Conservation (phyloP, 768 basidiomycete genomes). For the Glaciozyma martinii region DNA sequence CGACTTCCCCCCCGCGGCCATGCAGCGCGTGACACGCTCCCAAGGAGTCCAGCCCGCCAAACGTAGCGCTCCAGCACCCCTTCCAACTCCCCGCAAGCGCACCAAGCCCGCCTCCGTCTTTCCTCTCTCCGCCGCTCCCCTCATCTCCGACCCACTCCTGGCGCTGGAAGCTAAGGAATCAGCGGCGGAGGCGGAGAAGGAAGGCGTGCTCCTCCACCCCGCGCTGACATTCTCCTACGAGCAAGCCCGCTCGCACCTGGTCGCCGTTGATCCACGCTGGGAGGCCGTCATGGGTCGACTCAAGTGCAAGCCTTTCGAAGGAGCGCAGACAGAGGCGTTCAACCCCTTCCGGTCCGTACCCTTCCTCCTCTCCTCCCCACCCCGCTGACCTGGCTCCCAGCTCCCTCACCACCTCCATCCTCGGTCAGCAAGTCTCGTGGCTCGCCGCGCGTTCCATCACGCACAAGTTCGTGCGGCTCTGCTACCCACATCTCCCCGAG, state of each 20-base stretch:
- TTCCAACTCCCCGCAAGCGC: neutral
- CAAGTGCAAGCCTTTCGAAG: constrained; percentile 67
- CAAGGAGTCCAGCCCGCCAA: no score
- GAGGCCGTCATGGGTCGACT: constrained; percentile 55
- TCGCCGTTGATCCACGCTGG: constrained; percentile 60
- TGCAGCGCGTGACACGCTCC: no score
- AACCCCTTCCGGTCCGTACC: constrained; percentile 65
- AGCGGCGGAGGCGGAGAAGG: neutral
- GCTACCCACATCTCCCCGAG: constrained; percentile 64
- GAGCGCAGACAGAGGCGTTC: constrained; percentile 50
- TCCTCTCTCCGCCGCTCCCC: neutral
- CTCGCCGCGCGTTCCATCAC: constrained; percentile 73
- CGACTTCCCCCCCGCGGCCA: no score
- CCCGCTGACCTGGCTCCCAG: neutral
- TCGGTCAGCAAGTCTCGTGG: constrained; percentile 75
- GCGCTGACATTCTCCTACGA: constrained; percentile 66
- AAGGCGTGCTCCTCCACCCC: constrained; percentile 51
- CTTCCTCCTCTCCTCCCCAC: no score
- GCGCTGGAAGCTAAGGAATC: neutral
- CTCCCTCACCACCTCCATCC: constrained; percentile 47
- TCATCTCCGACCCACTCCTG: neutral
- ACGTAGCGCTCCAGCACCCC: neutral
- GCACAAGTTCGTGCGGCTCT: constrained; percentile 68
- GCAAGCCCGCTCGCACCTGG: constrained; percentile 64
- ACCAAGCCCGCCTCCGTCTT: neutral